These are phyloP conservation scores for Gleditsia sinensis DNA, from an alignment of 306 rosid genomes.

Conservation along the genomic window DNA sequence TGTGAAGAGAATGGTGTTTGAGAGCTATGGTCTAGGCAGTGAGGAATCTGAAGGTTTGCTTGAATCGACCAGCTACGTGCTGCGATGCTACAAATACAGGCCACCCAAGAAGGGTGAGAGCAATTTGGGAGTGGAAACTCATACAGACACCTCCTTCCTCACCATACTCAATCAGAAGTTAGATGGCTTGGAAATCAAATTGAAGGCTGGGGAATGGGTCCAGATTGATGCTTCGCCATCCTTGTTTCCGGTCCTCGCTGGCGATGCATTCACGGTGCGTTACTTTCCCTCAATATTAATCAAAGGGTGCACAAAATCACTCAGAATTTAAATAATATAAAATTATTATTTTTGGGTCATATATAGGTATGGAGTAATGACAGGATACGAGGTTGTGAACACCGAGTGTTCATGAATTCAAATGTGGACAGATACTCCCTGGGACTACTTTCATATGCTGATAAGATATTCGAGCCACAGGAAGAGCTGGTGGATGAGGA, in stretches of 20 bases:
- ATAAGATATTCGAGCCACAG: background rate
- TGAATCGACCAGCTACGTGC: slow-evolving; percentile 27
- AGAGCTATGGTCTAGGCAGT: slow-evolving; percentile 31
- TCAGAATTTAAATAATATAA: background rate
- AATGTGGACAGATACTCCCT: background rate
- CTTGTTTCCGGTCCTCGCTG: slow-evolving; percentile 32
- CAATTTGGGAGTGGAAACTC: slow-evolving; percentile 25
- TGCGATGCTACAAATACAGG: slow-evolving; percentile 29
- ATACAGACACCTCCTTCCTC: slow-evolving; percentile 21
- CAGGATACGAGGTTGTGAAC: background rate
- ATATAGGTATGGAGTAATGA: slow-evolving; percentile 7
- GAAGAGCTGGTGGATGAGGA: background rate
- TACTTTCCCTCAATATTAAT: background rate
- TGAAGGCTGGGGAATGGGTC: slow-evolving; percentile 32
- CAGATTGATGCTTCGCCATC: slow-evolving; percentile 30
- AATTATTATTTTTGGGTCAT: no score
- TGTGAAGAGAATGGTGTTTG: slow-evolving; percentile 35
- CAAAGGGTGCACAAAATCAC: no score
- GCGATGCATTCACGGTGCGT: slow-evolving; percentile 28
- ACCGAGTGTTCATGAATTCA: background rate
- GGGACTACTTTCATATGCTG: background rate
- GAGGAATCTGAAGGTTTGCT: slow-evolving; percentile 1
- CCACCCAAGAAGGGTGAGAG: slow-evolving; percentile 17
- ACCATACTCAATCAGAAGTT: slow-evolving; percentile 28
- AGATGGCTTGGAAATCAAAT: slow-evolving; percentile 30